phyloP scores from a whole-genome alignment of 768 basidiomycete species.

The Tylopilus sp. region DNA sequence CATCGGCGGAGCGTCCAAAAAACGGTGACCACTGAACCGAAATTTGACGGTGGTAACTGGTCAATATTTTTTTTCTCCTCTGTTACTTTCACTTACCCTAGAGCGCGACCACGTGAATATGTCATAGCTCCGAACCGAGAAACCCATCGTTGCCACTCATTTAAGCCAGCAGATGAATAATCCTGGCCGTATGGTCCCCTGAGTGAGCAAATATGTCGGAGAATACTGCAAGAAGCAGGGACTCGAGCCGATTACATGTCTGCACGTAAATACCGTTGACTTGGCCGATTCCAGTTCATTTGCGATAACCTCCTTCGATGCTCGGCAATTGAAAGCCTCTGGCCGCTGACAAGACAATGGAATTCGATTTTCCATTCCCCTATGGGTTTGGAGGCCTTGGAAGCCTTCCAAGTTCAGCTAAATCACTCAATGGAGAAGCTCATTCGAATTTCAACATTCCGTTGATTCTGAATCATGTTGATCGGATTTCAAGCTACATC shows the following conservation, averaged over 20 bases:
- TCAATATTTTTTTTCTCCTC: constrained; percentile 4
- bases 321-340: background rate
- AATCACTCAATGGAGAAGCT: background rate
- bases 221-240: background rate
- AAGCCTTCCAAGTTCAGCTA: background rate
- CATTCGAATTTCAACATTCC: background rate
- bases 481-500: background rate
- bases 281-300: constrained; percentile 1
- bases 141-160: background rate
- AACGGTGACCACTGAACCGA: background rate
- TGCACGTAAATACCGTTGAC: constrained; percentile 11
- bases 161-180: background rate
- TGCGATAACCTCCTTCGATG: background rate
- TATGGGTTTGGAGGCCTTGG: background rate
- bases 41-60: constrained; percentile 2
- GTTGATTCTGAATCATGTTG: constrained; percentile 3
- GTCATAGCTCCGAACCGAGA: background rate
- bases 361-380: background rate
- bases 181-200: background rate
- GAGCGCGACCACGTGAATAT: background rate
- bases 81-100: constrained; percentile 1
- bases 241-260: constrained; percentile 20
- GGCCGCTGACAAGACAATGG: background rate
- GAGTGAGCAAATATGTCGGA: constrained; percentile 2
- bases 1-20: background rate